A percentile compares a stretch with the other conserved stretches of the same genome.
Conservation (phyloP, 1,284 basidiomycete genomes). For the Cutaneotrichosporon sp. region DNA sequence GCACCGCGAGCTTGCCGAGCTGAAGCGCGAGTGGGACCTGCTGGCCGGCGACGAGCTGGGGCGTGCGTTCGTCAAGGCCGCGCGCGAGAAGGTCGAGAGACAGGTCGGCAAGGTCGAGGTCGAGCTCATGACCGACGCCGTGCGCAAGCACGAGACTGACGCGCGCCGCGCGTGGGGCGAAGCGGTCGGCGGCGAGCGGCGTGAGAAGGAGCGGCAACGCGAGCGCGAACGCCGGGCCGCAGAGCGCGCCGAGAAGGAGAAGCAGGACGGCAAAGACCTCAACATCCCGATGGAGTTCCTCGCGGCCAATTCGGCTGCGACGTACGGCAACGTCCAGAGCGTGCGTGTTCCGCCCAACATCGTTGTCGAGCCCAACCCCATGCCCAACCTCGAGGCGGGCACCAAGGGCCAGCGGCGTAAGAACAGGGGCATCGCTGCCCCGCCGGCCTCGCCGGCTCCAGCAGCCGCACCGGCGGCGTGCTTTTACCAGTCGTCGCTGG, state of each 20-base stretch:
- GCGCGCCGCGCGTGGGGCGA: conserved; percentile 45
- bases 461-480: conserved; percentile 62
- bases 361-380: conserved; percentile 44
- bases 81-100: conserved; percentile 69
- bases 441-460: conserved; percentile 16
- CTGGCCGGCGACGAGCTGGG: conserved; percentile 73
- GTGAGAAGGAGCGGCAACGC: conserved; percentile 55
- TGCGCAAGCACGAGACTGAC: conserved; percentile 46
- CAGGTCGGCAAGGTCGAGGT: conserved; percentile 73
- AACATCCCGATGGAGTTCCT: conserved; percentile 21
- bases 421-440: conserved; percentile 32
- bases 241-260: conserved; percentile 35
- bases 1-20: conserved; percentile 69
- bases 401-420: conserved; percentile 31
- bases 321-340: conserved; percentile 10
- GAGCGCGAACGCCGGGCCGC: conserved; percentile 43
- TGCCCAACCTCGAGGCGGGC: conserved; percentile 26
- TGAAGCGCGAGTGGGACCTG: conserved; percentile 60
- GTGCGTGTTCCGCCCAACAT: conserved; percentile 44
- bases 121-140: conserved; percentile 65
- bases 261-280: conserved; percentile 12
- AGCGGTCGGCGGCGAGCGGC: conserved; percentile 44
- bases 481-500: conserved; percentile 94
- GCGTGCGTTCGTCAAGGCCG: conserved; percentile 75
- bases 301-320: conserved; percentile 1